A percentile compares a stretch with the other conserved stretches of the same genome.
These are phyloP conservation scores for Graphilbum ipis-grandicollis DNA, from an alignment of 2,329 filamentous ascomycete species.

Conservation along the genomic window DNA sequence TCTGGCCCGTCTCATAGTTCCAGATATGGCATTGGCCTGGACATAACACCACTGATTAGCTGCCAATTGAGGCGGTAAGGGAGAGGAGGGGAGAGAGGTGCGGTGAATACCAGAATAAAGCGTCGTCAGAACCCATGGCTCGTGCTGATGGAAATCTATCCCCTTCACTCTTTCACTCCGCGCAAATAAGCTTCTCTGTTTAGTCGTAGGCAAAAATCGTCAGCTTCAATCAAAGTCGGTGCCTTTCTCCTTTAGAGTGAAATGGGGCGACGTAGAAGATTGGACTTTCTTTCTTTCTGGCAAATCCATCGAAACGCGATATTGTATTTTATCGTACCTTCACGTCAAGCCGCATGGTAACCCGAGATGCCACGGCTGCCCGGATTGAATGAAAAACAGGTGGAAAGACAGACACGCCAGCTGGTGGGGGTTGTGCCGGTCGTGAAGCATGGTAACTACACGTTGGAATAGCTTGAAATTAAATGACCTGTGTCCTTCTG, in stretches of 20 bases:
- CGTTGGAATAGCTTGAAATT: neutral
- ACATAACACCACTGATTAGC: too few species aligned
- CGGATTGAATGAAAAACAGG: neutral
- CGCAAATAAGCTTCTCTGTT: constrained; percentile 10
- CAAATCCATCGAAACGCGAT: too few species aligned
- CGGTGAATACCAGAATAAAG: constrained; percentile 67
- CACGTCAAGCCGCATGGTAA: constrained; percentile 11
- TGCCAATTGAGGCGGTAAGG: neutral
- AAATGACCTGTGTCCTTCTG: neutral
- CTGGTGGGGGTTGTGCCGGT: constrained; percentile 1
- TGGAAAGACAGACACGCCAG: neutral
- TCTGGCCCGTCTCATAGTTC: constrained; percentile 92
- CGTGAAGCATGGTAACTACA: constrained; percentile 1
- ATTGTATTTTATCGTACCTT: constrained; percentile 9
- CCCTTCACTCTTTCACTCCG: constrained; percentile 11
- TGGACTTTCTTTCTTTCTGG: too few species aligned
- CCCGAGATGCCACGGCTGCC: constrained; percentile 1
- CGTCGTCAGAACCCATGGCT: constrained; percentile 46
- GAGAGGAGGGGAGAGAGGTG: neutral
- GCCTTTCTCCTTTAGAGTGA: too few species aligned
- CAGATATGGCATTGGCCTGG: constrained; percentile 99
- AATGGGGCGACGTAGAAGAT: too few species aligned
- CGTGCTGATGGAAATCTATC: constrained; percentile 11
- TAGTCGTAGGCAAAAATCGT: neutral
- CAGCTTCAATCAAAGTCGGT: too few species aligned